These are phyloP conservation scores for Heliocybe sulcata DNA, from an alignment of 1,284 basidiomycete genomes.

Conservation along the genomic window DNA sequence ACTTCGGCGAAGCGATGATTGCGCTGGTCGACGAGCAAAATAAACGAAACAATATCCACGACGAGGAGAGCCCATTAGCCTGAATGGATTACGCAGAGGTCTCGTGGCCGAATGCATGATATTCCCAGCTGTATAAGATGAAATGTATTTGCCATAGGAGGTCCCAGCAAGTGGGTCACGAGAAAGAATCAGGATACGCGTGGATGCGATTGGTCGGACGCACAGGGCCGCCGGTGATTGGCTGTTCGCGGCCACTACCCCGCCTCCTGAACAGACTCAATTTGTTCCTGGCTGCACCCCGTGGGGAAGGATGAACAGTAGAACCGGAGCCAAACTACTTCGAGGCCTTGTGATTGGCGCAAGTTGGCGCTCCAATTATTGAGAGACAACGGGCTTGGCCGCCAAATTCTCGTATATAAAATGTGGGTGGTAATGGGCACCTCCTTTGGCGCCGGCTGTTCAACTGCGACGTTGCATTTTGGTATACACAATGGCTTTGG, in stretches of 20 bases:
- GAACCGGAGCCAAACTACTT: background rate
- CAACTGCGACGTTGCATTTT: background rate
- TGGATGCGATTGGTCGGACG: background rate
- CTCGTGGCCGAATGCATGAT: background rate
- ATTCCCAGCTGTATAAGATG: background rate
- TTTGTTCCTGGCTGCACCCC: no score
- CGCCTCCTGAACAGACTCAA: background rate
- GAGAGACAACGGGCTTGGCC: no score
- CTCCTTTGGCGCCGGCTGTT: no score
- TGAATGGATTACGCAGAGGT: background rate
- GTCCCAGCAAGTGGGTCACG: background rate
- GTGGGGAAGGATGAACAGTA: background rate
- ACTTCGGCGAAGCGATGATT: no score
- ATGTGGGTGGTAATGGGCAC: no score
- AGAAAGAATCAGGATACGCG: background rate
- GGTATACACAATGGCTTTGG: background rate
- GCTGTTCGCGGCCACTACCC: background rate
- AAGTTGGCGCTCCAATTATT: no score
- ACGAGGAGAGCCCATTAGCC: background rate
- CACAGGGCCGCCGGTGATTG: background rate
- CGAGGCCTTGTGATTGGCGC: no score
- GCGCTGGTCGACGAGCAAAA: no score
- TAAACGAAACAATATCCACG: background rate
- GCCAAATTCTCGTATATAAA: no score
- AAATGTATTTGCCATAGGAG: background rate